phyloP scores from a whole-genome alignment of 306 rosid genomes.

The Medicago truncatula region MtrunA17r5.0-ANR NC_053044.1:57388501-57389000 shows the following conservation, averaged over 20 bases:
- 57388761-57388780: too few species aligned
- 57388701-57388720: too few species aligned
- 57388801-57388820: too few species aligned
- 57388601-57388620: slow-evolving; percentile 17
- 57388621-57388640: slow-evolving; percentile 38
- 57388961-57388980: slow-evolving; percentile 59
- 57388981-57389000: slow-evolving; percentile 27
- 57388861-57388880: slow-evolving; percentile 27
- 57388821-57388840: too few species aligned
- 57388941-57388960: slow-evolving; percentile 54
- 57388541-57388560: slow-evolving; percentile 6
- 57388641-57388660: slow-evolving; percentile 25
- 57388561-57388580: slow-evolving; percentile 13
- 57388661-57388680: slow-evolving; percentile 26
- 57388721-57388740: too few species aligned
- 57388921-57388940: slow-evolving; percentile 76
- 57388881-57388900: slow-evolving; percentile 43
- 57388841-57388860: slow-evolving; percentile 13
- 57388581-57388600: slow-evolving; percentile 23
- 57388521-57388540: background rate
- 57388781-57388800: too few species aligned
- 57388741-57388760: too few species aligned
- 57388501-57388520: slow-evolving; percentile 14
- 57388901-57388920: slow-evolving; percentile 69
- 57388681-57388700: too few species aligned